These are phyloP conservation scores for Fusarium oxysporum DNA, from an alignment of 2,329 filamentous ascomycete species.

Conservation along the genomic window DNA sequence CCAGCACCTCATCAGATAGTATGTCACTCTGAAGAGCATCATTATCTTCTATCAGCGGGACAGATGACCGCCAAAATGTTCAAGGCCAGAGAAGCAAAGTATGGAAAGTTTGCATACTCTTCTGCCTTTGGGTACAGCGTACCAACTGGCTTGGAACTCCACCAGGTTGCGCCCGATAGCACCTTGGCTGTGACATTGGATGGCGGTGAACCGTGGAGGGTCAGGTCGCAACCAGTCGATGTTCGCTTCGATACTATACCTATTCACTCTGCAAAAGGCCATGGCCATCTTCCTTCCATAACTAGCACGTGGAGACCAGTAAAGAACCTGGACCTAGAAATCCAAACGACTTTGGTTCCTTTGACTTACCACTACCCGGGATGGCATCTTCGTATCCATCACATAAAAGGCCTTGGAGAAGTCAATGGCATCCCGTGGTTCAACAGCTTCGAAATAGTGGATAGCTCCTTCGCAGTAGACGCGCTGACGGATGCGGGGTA, in stretches of 20 bases:
- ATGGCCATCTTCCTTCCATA: not conserved
- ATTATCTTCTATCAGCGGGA: slow-evolving; percentile 56
- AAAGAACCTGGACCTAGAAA: slow-evolving; percentile 30
- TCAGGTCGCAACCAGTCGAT: slow-evolving; percentile 42
- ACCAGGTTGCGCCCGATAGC: slow-evolving; percentile 51
- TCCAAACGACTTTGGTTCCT: slow-evolving; percentile 46
- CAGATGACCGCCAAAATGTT: slow-evolving; percentile 53
- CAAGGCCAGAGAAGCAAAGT: slow-evolving; percentile 58
- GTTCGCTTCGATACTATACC: not conserved
- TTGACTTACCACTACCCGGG: slow-evolving; percentile 47
- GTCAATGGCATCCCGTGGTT: not conserved
- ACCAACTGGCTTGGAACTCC: slow-evolving; percentile 49
- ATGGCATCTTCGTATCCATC: slow-evolving; percentile 49
- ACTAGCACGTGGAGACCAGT: slow-evolving; percentile 30
- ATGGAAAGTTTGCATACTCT: slow-evolving; percentile 61
- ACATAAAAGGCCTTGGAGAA: not conserved
- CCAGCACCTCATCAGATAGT: slow-evolving; percentile 57
- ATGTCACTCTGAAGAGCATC: slow-evolving; percentile 54
- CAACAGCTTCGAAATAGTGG: slow-evolving; percentile 18
- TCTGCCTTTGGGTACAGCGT: slow-evolving; percentile 60
- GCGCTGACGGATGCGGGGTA: not conserved
- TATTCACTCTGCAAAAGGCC: not conserved
- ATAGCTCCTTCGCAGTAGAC: slow-evolving; percentile 15
- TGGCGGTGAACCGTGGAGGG: slow-evolving; percentile 46
- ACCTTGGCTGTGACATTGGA: slow-evolving; percentile 46